Base-by-base conservation (phyloP, 805 yeast genomes). In the Cyberlindnera americana region DNA sequence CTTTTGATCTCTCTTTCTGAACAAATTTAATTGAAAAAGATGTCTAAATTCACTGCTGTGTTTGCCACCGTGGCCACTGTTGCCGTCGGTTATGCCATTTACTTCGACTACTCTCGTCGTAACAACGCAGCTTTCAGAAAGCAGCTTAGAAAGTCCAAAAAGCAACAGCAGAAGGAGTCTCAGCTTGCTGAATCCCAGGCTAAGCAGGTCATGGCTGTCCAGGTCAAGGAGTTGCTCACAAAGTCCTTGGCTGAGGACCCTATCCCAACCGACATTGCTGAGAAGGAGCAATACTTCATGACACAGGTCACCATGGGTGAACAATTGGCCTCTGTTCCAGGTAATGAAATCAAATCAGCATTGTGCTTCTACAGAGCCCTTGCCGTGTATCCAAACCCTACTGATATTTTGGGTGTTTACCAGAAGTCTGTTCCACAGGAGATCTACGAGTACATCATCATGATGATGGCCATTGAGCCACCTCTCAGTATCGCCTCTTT, bases 81-180 rank as follows among this genome's bases (percentile, higher is more conserved):
- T 15, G 75, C 81, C 19, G 65, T 80, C 35, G 88, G 85, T 14
- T 91, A 93, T 66, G 86, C 91, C 41, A 69, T 78, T 27, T 93
- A 87, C 70, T 95, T 95, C 59, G 99, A 93, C 68, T 85, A 89
- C 72, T 75, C 75, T 66, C 87, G 99, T 68, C 85, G 98, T 68
- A 72, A 73, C 65, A 78, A 83, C 42, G 64, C 84, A 16, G 84
- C 77, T 42, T 95, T 93, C 74, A 85, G 99, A 72, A 80, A 75
- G 56, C 61, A 75, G 33, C 73, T 93, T 56, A 77, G 77, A 57
- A 78, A 77, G 61, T 73, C 75, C 57, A 74, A 80, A 42, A 75
- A 73, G 56, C 71, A 75, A 54, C 84, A 83, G 52, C 71, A 72
- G 46, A 79, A 79, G 58, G 63, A 67, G 48, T 75, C 77, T 43